Percentiles rank a stretch among this genome's conserved stretches.
Conservation (phyloP, 2,329 filamentous ascomycete species). For the Hirsutella minnesotensis region DNA sequence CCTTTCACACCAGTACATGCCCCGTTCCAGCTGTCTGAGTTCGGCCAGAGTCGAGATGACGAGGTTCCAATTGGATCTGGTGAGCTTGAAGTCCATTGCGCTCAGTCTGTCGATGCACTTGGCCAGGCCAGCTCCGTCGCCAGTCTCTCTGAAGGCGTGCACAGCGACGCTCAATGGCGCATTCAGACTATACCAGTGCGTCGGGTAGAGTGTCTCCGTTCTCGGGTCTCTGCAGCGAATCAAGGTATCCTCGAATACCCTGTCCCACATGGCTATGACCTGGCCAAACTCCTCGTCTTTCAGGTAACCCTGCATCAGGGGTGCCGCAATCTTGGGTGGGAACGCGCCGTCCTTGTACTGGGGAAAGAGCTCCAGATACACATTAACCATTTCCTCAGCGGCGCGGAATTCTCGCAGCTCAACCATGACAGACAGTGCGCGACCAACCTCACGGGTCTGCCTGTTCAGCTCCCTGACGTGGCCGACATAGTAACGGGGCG, state of each 20-base stretch:
- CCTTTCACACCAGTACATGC: slow-evolving; percentile 64
- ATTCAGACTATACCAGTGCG: slow-evolving; percentile 41
- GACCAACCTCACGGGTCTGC: slow-evolving; percentile 18
- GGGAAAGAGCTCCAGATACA: slow-evolving; percentile 34
- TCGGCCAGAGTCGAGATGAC: slow-evolving; percentile 57
- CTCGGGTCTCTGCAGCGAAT: slow-evolving; percentile 15
- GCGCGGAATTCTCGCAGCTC: slow-evolving; percentile 35
- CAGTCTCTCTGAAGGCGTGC: slow-evolving; percentile 26
- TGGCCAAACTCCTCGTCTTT: slow-evolving; percentile 43
- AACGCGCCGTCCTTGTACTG: slow-evolving; percentile 20
- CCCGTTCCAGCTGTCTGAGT: slow-evolving; percentile 46
- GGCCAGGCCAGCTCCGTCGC: slow-evolving; percentile 34
- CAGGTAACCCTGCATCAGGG: slow-evolving; percentile 57
- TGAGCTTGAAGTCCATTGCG: slow-evolving; percentile 57
- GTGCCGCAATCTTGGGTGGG: slow-evolving; percentile 44
- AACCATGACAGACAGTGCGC: slow-evolving; percentile 21
- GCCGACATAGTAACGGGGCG: neutral
- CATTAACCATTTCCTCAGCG: slow-evolving; percentile 42
- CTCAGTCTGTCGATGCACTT: slow-evolving; percentile 43
- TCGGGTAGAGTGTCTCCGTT: slow-evolving; percentile 25
- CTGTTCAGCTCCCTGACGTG: slow-evolving; percentile 12
- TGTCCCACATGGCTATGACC: slow-evolving; percentile 55
- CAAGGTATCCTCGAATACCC: slow-evolving; percentile 42
- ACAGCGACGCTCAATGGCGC: slow-evolving; percentile 37
- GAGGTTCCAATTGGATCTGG: slow-evolving; percentile 70